A percentile compares a stretch with the other conserved stretches of the same genome.
Evolutionary conservation across 2,329 filamentous ascomycete species (phyloP).

Genomic region (Coniella vitis): DNA sequence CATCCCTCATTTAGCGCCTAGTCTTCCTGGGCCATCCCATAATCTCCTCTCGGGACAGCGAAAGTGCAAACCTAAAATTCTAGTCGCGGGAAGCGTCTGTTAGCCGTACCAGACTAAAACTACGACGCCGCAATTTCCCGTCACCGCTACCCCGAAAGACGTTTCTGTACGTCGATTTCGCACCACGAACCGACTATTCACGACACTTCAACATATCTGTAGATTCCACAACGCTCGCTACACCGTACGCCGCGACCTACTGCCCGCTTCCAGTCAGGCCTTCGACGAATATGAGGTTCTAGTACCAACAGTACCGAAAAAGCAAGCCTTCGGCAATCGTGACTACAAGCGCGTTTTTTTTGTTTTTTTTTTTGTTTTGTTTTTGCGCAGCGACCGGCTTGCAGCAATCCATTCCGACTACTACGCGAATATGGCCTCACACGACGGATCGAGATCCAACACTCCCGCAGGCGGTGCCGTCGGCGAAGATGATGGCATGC

Average conservation of each 20-base stretch:
- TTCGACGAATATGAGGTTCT: slow-evolving; percentile 8
- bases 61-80: neutral
- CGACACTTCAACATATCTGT: too few relatives aligned
- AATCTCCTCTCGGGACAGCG: neutral
- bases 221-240: too few relatives aligned
- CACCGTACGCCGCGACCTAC: neutral
- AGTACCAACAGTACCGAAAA: neutral
- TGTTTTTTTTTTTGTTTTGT: too few relatives aligned
- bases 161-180: neutral
- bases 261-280: neutral
- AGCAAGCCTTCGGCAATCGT: neutral
- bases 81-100: neutral
- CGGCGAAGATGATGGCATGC: slow-evolving; percentile 31
- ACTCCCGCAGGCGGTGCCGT: slow-evolving; percentile 23
- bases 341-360: too few relatives aligned
- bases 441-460: slow-evolving; percentile 28
- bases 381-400: neutral
- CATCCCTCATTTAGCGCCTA: neutral
- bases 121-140: slow-evolving; percentile 8
- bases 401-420: neutral
- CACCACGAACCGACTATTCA: too few relatives aligned
- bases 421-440: slow-evolving; percentile 30
- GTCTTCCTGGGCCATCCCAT: too few relatives aligned
- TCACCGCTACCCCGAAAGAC: neutral
- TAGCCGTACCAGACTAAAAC: neutral